These are phyloP conservation scores for Cladophialophora chaetospira DNA, from an alignment of 2,329 filamentous ascomycete genomes.

Conservation along the genomic window DNA sequence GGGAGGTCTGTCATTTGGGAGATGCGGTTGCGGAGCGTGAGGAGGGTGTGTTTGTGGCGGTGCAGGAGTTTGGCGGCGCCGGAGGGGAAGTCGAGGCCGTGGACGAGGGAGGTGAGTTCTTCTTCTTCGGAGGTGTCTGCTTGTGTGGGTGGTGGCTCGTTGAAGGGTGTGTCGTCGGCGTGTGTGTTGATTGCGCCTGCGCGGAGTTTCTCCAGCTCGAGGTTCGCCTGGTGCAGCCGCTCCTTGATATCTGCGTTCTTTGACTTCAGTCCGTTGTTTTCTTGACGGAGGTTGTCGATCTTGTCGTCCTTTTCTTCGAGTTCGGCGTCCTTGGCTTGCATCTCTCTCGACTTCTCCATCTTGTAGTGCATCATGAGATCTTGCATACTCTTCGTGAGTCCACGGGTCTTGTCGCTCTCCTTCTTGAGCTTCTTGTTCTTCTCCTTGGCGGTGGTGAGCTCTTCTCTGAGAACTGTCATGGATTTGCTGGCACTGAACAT, in stretches of 20 bases:
- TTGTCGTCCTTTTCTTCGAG: not conserved
- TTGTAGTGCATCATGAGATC: not conserved
- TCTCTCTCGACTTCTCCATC: not conserved
- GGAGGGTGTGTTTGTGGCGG: not conserved
- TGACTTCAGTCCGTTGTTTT: not conserved
- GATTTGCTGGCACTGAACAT: no score
- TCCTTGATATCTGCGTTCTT: not conserved
- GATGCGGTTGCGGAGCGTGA: not conserved
- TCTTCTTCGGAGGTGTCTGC: not conserved
- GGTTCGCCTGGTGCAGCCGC: not conserved
- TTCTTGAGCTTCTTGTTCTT: no score
- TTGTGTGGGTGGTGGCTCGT: not conserved
- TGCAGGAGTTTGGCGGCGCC: not conserved
- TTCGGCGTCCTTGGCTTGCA: not conserved
- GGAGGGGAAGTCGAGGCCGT: not conserved
- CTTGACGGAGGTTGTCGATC: not conserved
- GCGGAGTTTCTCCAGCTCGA: not conserved
- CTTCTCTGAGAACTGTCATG: no score
- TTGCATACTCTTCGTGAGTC: not conserved
- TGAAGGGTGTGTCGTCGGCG: not conserved
- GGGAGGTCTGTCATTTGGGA: not conserved
- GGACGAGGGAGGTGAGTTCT: not conserved
- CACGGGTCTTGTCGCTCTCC: not conserved
- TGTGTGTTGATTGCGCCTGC: not conserved
- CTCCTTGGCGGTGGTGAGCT: no score